Percentiles rank a stretch among this genome's conserved stretches.
Evolutionary conservation across 441 rosid species (phyloP).

Genomic region (Metrosideros polymorpha): DNA sequence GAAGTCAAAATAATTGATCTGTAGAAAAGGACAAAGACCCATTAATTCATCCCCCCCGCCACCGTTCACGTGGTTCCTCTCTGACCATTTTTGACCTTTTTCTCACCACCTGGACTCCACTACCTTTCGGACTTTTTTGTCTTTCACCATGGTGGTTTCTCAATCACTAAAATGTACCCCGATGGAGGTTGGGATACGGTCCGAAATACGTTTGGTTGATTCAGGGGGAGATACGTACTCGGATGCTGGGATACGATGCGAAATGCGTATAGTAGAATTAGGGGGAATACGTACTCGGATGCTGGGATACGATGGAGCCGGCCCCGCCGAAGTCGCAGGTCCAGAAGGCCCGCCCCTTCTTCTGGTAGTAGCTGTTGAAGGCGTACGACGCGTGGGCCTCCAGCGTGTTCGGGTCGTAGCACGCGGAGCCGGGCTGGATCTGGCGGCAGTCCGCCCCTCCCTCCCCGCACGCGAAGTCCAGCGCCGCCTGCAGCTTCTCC

Average conservation of each 20-base stretch:
- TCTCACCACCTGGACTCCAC: too few relatives aligned
- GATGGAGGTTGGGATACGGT: too few relatives aligned
- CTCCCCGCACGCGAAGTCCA: constrained; percentile 83
- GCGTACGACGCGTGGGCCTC: constrained; percentile 88
- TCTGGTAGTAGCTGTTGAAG: constrained; percentile 86
- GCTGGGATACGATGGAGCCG: constrained; percentile 54
- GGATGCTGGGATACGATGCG: not conserved
- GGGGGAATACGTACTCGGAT: constrained; percentile 53
- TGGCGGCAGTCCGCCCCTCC: constrained; percentile 78
- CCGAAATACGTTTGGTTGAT: too few relatives aligned
- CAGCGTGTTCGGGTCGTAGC: constrained; percentile 63
- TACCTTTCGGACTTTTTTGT: too few relatives aligned
- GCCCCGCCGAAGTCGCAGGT: constrained; percentile 83
- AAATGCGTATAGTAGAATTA: not conserved
- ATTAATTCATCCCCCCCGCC: too few relatives aligned
- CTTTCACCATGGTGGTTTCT: too few relatives aligned
- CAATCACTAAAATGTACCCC: too few relatives aligned
- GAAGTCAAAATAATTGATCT: too few relatives aligned
- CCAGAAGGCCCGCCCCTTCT: constrained; percentile 52
- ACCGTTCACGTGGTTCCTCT: too few relatives aligned
- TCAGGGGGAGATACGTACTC: too few relatives aligned
- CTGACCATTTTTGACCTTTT: too few relatives aligned
- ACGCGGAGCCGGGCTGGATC: constrained; percentile 66
- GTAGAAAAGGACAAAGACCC: too few relatives aligned
- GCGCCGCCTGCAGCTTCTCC: constrained; percentile 47